Evolutionary conservation across 2,329 filamentous ascomycete genomes (phyloP).

Genomic region (Alternaria triticina): DNA sequence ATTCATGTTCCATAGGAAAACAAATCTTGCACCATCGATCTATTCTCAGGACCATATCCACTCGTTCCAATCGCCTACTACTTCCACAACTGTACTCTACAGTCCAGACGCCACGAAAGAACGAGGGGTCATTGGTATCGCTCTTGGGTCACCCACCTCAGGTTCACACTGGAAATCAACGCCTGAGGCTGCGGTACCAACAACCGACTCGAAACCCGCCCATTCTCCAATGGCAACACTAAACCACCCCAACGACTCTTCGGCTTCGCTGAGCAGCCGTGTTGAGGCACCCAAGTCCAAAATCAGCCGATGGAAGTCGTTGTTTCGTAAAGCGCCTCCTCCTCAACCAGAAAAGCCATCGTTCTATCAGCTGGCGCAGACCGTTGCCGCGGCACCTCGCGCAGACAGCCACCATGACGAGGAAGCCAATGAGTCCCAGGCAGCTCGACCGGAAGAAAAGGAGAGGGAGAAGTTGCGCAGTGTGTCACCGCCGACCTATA

Average conservation of each 20-base stretch:
- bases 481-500: constrained; percentile 37
- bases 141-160: constrained; percentile 48
- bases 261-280: constrained; percentile 12
- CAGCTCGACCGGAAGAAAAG: constrained; percentile 20
- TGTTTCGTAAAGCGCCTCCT: constrained; percentile 44
- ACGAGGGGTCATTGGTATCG: constrained; percentile 48
- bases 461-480: constrained; percentile 24
- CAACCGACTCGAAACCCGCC: neutral
- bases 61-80: constrained; percentile 35
- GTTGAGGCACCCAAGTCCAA: constrained; percentile 40
- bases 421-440: constrained; percentile 26
- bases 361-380: constrained; percentile 46
- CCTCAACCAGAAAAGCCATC: constrained; percentile 32
- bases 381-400: constrained; percentile 26
- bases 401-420: constrained; percentile 44
- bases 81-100: constrained; percentile 40
- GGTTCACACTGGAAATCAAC: constrained; percentile 37
- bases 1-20: constrained; percentile 46
- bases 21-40: constrained; percentile 31
- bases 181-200: constrained; percentile 24
- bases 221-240: constrained; percentile 18
- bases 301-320: constrained; percentile 48
- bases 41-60: constrained; percentile 34
- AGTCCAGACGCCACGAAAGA: constrained; percentile 36
- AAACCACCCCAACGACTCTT: constrained; percentile 9